phyloP scores from a whole-genome alignment of 495 filamentous ascomycete genomes.

The Penicillium dipodomyicola region DNA sequence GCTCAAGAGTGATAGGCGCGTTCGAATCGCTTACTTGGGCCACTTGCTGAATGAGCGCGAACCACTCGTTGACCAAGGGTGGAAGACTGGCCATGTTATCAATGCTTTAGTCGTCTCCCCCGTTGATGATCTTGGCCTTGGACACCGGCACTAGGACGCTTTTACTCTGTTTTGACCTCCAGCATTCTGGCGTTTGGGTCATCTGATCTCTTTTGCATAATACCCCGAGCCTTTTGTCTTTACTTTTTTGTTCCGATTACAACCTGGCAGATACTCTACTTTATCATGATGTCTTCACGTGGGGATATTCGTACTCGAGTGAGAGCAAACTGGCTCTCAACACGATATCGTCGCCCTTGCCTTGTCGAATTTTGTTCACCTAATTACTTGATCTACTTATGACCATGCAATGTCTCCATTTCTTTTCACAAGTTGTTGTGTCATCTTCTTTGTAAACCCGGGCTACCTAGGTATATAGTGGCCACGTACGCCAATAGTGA shows the following conservation, averaged over 20 bases:
- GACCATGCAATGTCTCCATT: not conserved
- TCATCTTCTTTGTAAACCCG: not conserved
- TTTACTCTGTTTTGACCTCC: constrained; percentile 6
- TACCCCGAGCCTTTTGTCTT: constrained; percentile 33
- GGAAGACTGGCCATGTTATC: constrained; percentile 71
- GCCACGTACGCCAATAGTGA: not conserved
- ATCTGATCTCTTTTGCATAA: constrained; percentile 34
- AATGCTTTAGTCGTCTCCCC: constrained; percentile 71
- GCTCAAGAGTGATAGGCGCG: constrained; percentile 51
- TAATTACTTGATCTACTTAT: not conserved
- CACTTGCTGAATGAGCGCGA: constrained; percentile 68
- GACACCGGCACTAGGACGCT: not conserved
- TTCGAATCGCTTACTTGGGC: constrained; percentile 76
- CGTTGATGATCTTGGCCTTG: not conserved
- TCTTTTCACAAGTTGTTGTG: not conserved
- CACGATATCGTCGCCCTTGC: not conserved
- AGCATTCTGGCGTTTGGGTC: constrained; percentile 26
- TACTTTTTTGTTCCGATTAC: not conserved
- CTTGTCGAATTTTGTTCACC: not conserved
- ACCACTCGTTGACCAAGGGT: constrained; percentile 65
- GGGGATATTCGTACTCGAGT: not conserved
- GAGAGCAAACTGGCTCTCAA: not conserved
- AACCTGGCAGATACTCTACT: constrained; percentile 15
- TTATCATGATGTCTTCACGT: not conserved
- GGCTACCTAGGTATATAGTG: too few species aligned